Evolutionary conservation across 1,139 yeast genomes (phyloP), one percentile per base, ranked within the genome.

Genomic region (Wickerhamomyces sp.): DNA sequence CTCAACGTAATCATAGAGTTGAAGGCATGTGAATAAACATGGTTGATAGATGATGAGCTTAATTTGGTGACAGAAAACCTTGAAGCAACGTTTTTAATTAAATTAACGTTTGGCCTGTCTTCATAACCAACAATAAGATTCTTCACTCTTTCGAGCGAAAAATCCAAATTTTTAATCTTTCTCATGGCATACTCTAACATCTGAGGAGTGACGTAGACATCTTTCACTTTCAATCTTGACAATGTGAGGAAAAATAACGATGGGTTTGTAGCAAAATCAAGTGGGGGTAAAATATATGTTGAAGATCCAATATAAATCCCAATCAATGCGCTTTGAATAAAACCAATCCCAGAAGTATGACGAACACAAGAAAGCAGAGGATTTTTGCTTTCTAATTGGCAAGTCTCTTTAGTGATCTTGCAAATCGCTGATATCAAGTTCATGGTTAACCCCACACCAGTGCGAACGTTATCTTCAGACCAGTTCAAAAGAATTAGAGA

Each of bases 251-350:
- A 85, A 51, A 88, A 86, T 3, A 81, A 72, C 12, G 76, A 65
- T 0, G 97, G 96, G 54, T 84, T 82, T 27, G 76, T 73, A 2
- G 88, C 87, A 58, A 77, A 87, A 48, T 85, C 89, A 5, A 81
- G 75, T 0, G 95, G 90, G 2, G 94, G 77, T 42, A 89, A 78
- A 38, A 90, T 66, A 47, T 81, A 80, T 0, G 98, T 92, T 0
- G 95, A 76, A 0, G 95, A 78, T 0, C 98, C 98, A 41, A 88
- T 67, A 55, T 81, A 92, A 0, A 85, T 80, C 8, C 98, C 98
- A 52, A 92, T 63, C 28, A 90, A 63, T 40, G 81, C 80, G 13
- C 95, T 75, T 56, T 88, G 94, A 25, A 92, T 65, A 57, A 94
- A 90, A 0, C 98, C 98, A 34, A 90, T 64, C 0, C 97, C 97